Percentiles rank a stretch among this genome's conserved stretches.
Conservation (phyloP, 2,329 filamentous ascomycete genomes). For the Apiospora saccharicola region DNA sequence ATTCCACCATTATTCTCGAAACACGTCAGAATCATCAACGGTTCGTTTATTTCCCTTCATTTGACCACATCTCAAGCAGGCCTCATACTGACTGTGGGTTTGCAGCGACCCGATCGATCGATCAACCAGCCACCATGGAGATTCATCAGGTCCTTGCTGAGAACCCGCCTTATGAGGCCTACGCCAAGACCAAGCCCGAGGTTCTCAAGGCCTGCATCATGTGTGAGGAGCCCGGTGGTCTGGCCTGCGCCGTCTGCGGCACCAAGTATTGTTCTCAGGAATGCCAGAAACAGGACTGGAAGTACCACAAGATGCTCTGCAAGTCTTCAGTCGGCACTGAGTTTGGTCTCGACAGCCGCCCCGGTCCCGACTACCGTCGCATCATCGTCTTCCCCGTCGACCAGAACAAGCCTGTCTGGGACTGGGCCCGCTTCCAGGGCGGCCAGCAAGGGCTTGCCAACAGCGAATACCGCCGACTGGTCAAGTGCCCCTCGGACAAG, state of each 20-base stretch:
- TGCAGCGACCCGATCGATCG: too few relatives aligned
- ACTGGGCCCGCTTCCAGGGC: neutral
- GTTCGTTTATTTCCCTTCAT: too few relatives aligned
- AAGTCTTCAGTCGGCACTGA: neutral
- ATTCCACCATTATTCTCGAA: too few relatives aligned
- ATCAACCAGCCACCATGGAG: neutral
- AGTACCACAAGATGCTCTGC: neutral
- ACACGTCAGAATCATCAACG: too few relatives aligned
- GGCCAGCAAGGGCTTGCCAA: rapidly evolving
- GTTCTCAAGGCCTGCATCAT: neutral
- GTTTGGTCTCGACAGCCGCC: neutral
- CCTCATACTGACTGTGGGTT: too few relatives aligned
- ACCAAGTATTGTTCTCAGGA: neutral
- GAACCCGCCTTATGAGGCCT: neutral
- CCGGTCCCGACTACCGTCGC: neutral
- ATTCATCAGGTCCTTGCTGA: neutral
- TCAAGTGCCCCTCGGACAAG: neutral
- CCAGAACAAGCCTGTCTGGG: neutral
- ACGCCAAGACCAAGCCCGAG: neutral
- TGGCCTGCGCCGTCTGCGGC: neutral
- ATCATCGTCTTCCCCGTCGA: neutral
- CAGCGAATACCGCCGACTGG: neutral
- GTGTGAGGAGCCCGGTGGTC: neutral
- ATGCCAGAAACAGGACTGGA: neutral
- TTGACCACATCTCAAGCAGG: too few relatives aligned